A percentile compares a stretch with the other conserved stretches of the same genome.
These are phyloP conservation scores for Eucalyptus camaldulensis DNA, from an alignment of 345 rosid genomes.

Conservation along the genomic window DNA sequence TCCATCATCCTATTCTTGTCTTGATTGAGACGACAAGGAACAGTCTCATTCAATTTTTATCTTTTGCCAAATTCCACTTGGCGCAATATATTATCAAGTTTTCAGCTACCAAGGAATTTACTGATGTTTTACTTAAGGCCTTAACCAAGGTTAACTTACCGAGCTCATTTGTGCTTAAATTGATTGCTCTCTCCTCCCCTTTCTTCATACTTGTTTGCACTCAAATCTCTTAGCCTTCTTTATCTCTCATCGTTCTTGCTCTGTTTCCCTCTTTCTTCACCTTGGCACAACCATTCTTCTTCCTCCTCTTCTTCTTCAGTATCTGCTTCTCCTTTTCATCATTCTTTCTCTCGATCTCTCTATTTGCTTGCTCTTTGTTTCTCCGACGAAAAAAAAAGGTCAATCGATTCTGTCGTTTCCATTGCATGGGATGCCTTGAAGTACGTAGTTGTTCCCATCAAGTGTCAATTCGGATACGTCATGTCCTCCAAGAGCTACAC, in stretches of 20 bases:
- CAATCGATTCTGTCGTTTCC: rapidly evolving
- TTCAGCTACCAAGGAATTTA: background rate
- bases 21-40: rapidly evolving
- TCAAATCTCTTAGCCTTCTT: background rate
- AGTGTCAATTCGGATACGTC: background rate
- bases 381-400: background rate
- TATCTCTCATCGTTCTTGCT: background rate
- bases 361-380: background rate
- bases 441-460: background rate
- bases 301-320: too few species aligned
- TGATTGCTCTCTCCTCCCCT: too few species aligned
- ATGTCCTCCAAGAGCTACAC: background rate
- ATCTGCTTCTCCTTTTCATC: background rate
- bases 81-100: rapidly evolving
- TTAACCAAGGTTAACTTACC: too few species aligned
- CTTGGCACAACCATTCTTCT: too few species aligned
- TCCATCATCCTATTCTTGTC: rapidly evolving
- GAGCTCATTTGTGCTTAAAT: too few species aligned
- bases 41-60: rapidly evolving
- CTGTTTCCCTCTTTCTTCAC: too few species aligned
- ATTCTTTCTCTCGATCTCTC: background rate
- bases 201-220: background rate
- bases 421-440: background rate
- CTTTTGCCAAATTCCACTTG: rapidly evolving
- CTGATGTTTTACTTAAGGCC: too few species aligned